phyloP scores from a whole-genome alignment of 2,329 filamentous ascomycete species.

The Colletotrichum lindemuthianum region DNA sequence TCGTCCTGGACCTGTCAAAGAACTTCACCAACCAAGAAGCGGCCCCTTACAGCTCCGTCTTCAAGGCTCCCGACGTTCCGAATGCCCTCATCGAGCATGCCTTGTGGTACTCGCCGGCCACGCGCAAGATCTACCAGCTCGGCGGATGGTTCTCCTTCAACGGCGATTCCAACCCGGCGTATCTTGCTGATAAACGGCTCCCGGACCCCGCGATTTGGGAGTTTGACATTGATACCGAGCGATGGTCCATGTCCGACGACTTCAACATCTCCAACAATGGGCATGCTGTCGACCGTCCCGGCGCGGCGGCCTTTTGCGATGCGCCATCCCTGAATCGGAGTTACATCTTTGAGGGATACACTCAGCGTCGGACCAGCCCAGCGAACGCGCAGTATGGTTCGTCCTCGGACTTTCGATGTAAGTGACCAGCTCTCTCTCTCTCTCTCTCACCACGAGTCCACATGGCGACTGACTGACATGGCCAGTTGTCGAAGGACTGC shows the following conservation, averaged over 20 bases:
- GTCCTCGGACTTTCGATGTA: conserved; percentile 31
- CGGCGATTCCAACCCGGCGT: conserved; percentile 32
- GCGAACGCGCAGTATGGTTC: conserved; percentile 29
- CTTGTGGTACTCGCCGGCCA: conserved; percentile 36
- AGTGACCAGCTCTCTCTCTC: background rate
- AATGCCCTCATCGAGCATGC: conserved; percentile 37
- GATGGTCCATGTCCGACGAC: conserved; percentile 15
- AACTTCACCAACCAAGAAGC: conserved; percentile 37
- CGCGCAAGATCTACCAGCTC: conserved; percentile 37
- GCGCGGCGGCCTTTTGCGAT: conserved; percentile 36
- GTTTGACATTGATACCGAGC: conserved; percentile 18
- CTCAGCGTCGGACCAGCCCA: conserved; percentile 32
- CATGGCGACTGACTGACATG: background rate
- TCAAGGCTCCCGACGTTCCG: conserved; percentile 36
- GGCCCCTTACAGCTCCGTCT: conserved; percentile 29
- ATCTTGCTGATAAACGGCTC: conserved; percentile 18
- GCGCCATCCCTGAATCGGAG: conserved; percentile 33
- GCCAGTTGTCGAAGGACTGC: conserved; percentile 35
- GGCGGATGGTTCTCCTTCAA: conserved; percentile 39
- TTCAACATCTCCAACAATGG: conserved; percentile 29
- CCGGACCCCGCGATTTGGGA: conserved; percentile 28
- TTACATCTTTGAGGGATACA: conserved; percentile 37
- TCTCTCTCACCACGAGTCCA: too few species aligned
- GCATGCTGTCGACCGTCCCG: conserved; percentile 29
- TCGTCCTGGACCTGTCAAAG: conserved; percentile 38